Evolutionary conservation across 1,284 basidiomycete species (phyloP).

Genomic region (Ceratobasidium theobromae): DNA sequence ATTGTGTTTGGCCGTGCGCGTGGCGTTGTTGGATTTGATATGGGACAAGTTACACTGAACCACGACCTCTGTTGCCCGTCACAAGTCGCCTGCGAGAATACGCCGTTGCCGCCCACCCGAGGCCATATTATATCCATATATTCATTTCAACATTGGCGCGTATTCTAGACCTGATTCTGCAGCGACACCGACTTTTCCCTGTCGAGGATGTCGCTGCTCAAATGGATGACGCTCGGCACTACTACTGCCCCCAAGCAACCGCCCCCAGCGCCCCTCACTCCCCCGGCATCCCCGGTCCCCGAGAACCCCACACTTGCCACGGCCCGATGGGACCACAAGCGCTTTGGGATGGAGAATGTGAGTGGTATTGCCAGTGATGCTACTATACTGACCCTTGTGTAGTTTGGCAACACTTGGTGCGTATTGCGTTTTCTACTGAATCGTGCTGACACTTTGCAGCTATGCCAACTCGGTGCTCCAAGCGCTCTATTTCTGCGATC

Average conservation of each 20-base stretch:
- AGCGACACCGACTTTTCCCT: background rate
- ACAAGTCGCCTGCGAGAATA: too few relatives aligned
- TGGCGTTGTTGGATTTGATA: too few relatives aligned
- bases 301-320: slow-evolving; percentile 21
- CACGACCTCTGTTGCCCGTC: too few relatives aligned
- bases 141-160: too few relatives aligned
- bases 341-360: slow-evolving; percentile 92
- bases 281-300: slow-evolving; percentile 4
- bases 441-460: slow-evolving; percentile 48
- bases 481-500: slow-evolving; percentile 86
- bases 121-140: too few relatives aligned
- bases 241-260: background rate
- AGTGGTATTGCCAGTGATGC: slow-evolving; percentile 44
- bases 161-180: background rate
- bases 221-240: slow-evolving; percentile 13
- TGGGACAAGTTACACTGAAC: too few relatives aligned
- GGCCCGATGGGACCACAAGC: slow-evolving; percentile 58
- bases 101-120: too few relatives aligned
- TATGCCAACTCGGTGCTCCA: slow-evolving; percentile 98
- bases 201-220: slow-evolving; percentile 26
- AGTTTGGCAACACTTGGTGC: slow-evolving; percentile 85
- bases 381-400: slow-evolving; percentile 24
- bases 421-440: slow-evolving; percentile 37
- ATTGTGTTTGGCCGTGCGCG: too few relatives aligned
- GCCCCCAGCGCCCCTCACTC: background rate